These are phyloP conservation scores for Phlyctochytrium arcticum DNA, from an alignment of 192 early-diverging fungal genomes.

Conservation along the genomic window DNA sequence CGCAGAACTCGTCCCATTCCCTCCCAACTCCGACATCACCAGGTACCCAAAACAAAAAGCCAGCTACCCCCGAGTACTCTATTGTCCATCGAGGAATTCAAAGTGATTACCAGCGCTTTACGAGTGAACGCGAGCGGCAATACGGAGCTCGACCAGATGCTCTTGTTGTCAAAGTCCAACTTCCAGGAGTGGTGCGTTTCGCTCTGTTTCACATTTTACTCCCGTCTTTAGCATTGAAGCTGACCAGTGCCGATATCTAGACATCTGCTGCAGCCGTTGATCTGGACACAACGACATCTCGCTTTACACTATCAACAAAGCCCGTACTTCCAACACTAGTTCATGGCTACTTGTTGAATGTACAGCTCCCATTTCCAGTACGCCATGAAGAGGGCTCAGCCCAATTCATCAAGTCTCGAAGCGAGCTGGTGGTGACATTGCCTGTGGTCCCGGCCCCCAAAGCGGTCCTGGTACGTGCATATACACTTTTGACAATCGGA, in stretches of 20 bases:
- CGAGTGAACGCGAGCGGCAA: conserved; percentile 25
- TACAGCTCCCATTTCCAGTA: conserved; percentile 46
- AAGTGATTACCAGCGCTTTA: conserved; percentile 38
- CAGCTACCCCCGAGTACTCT: conserved; percentile 27
- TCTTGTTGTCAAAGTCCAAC: conserved; percentile 39
- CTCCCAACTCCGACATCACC: background rate
- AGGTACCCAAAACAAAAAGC: background rate
- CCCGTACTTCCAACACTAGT: no score
- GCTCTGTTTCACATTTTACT: no score
- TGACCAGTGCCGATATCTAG: no score
- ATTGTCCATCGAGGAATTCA: conserved; percentile 34
- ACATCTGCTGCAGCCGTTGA: no score
- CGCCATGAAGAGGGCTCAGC: conserved; percentile 34
- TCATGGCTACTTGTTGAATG: conserved; percentile 38
- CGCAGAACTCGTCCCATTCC: background rate
- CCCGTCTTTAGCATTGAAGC: no score
- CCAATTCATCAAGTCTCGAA: conserved; percentile 38
- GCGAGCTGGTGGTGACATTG: conserved; percentile 33
- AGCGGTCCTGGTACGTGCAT: conserved; percentile 2
- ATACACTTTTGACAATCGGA: background rate
- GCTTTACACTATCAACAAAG: no score
- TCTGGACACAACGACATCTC: no score
- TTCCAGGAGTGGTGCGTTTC: conserved; percentile 37
- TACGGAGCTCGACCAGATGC: conserved; percentile 38
- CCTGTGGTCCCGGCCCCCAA: conserved; percentile 34